A percentile compares a stretch with the other conserved stretches of the same genome.
Evolutionary conservation across 148 eudicot genomes (phyloP).

Genomic region (Rhododendron mucronatum): DNA sequence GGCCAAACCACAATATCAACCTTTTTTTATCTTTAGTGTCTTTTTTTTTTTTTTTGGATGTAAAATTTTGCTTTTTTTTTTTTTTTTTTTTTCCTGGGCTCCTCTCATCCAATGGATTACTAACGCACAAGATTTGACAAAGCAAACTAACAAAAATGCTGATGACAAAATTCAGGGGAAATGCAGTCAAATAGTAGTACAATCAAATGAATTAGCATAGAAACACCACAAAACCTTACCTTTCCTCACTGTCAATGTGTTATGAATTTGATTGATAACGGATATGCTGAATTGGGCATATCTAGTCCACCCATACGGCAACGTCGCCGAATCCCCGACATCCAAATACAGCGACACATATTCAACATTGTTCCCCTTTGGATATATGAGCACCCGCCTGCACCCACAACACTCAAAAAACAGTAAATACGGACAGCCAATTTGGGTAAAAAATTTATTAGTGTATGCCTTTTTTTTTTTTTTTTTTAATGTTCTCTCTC

Average conservation of each 20-base stretch:
- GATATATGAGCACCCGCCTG: conserved; percentile 32
- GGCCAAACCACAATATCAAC: not conserved
- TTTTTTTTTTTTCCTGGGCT: not conserved
- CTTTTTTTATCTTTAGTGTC: not conserved
- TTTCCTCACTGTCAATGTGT: conserved; percentile 35
- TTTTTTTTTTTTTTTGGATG: not conserved
- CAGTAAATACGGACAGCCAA: not conserved
- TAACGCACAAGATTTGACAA: not conserved
- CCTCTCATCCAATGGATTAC: not conserved
- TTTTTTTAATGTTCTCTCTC: no score
- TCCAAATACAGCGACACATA: conserved; percentile 42
- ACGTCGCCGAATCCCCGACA: conserved; percentile 31
- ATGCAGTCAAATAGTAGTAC: not conserved
- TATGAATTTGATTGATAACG: conserved; percentile 34
- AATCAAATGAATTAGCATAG: not conserved
- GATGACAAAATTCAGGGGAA: not conserved
- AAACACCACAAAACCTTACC: conserved; percentile 11
- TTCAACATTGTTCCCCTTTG: conserved; percentile 39
- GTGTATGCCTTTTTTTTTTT: not conserved
- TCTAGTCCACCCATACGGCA: conserved; percentile 51
- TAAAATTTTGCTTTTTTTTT: not conserved
- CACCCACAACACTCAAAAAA: not conserved
- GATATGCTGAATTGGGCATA: conserved; percentile 40
- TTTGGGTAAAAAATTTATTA: not conserved
- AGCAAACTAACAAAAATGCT: not conserved